Conservation (phyloP, 1,139 yeast genomes). For the Sugiyamaella grinbergsii region DNA sequence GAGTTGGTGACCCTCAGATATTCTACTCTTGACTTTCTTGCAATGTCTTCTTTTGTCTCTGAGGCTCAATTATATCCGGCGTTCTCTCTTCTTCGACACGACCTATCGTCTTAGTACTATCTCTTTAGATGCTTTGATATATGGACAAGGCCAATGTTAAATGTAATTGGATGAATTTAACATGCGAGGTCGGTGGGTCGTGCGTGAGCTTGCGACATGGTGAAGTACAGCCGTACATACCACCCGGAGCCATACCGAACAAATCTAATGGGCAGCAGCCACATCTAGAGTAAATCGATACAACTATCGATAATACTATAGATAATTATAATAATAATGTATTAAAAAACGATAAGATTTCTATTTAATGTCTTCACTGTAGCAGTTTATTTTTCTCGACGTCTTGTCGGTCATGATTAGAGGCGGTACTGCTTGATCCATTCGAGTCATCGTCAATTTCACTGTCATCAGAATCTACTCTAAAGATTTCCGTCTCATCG, state of each 20-base stretch:
- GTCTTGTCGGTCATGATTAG: neutral
- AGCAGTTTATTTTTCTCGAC: constrained; percentile 1
- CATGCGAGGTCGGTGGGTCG: too few relatives aligned
- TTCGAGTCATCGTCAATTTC: constrained; percentile 21
- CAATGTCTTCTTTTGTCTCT: too few relatives aligned
- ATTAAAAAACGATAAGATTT: constrained; percentile 4
- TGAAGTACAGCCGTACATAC: constrained; percentile 11
- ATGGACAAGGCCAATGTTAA: neutral
- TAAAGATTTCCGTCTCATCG: constrained; percentile 23
- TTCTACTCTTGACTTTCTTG: too few relatives aligned
- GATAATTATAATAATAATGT: neutral
- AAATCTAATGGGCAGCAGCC: too few relatives aligned
- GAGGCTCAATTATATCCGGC: too few relatives aligned
- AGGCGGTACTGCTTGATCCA: constrained; percentile 6
- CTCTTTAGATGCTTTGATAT: neutral
- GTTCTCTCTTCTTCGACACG: too few relatives aligned
- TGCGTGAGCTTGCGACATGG: too few relatives aligned
- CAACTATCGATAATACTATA: too few relatives aligned
- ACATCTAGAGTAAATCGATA: too few relatives aligned
- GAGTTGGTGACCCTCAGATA: too few relatives aligned
- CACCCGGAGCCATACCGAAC: neutral
- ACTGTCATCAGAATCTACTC: constrained; percentile 27
- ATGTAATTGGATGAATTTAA: neutral
- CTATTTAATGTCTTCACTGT: constrained; percentile 1
- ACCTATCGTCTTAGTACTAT: too few relatives aligned